Evolutionary conservation across 2,329 filamentous ascomycete genomes (phyloP).

Genomic region (Alternaria angustiovoidea): DNA sequence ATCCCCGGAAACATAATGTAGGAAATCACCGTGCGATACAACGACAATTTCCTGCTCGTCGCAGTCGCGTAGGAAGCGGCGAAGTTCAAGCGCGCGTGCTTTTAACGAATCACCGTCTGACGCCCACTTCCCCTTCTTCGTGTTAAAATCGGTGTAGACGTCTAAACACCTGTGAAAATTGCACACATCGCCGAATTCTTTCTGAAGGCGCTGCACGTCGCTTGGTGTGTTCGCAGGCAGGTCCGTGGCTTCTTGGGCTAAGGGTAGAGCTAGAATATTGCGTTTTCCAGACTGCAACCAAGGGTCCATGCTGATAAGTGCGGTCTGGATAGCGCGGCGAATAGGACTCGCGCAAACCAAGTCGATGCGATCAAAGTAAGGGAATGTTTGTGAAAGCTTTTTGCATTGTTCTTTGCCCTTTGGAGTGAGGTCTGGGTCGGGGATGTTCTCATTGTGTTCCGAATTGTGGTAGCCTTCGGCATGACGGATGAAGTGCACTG

Average conservation of each 20-base stretch:
- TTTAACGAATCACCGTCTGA: neutral
- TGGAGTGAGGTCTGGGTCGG: constrained; percentile 77
- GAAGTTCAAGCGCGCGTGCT: constrained; percentile 10
- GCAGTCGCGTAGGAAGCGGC: constrained; percentile 9
- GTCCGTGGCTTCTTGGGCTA: constrained; percentile 16
- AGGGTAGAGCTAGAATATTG: constrained; percentile 8
- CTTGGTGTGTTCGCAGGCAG: constrained; percentile 21
- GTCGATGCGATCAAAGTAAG: constrained; percentile 57
- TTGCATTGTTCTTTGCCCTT: constrained; percentile 76
- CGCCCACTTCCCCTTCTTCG: constrained; percentile 10
- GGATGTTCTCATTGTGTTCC: constrained; percentile 71
- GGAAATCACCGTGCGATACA: constrained; percentile 80
- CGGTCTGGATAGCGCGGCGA: constrained; percentile 77
- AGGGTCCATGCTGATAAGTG: constrained; percentile 69
- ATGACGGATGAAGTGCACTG: constrained; percentile 68
- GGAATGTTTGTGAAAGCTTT: too few species aligned
- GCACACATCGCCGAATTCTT: constrained; percentile 8
- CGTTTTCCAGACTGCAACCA: constrained; percentile 4
- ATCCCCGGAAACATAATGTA: constrained; percentile 85
- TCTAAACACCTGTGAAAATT: constrained; percentile 10
- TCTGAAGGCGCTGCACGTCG: neutral
- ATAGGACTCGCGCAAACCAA: constrained; percentile 80
- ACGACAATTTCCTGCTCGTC: constrained; percentile 54
- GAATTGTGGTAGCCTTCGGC: constrained; percentile 78
- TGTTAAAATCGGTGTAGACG: constrained; percentile 10